Evolutionary conservation across 2,329 filamentous ascomycete species (phyloP), one percentile per base, ranked within the genome.

Genomic region (Teratosphaeria zuluensis): DNA sequence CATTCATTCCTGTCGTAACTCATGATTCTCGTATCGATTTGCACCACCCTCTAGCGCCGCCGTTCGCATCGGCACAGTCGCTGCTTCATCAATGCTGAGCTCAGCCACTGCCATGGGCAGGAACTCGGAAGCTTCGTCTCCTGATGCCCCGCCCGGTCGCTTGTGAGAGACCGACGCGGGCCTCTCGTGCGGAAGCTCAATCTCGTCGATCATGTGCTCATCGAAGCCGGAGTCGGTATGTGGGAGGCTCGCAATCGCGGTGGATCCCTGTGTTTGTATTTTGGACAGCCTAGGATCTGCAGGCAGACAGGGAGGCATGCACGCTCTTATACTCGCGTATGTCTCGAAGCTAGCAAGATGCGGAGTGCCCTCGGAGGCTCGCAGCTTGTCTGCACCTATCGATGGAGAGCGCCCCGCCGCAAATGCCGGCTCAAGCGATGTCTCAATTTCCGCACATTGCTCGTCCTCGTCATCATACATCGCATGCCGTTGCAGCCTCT

Each of bases 221-320:
- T 72, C 72, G 56, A 74, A 74, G 11, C 72, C 72, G 5, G 72
- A 74, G 55, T 74, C 72, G 32, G 69, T 69, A 57, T 74, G 72
- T 19, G 65, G 19, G n/a, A 66, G 59, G 5, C 42, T 48, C 16
- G 42, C 5, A 5, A 48, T 54, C 16, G n/a, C 32, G 12, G 33
- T 32, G 19, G 54, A 38, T 14, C 33, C 55, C 8, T 9, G 16
- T 51, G n/a, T 12, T 7, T 59, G 56, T 33, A 55, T 31, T 3
- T 38, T 46, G 11, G 56, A 38, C 8, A 61, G 58, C 55, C 59
- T 32, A 55, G 59, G 11, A 24, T 59, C 56, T 19, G 59, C 35
- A 21, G 35, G 19, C 16, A 33, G 19, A 19, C 59, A 21, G 30
- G 32, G 32, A 24, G 53, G 12, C 21, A 28, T n/a, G 24, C 24